These are phyloP conservation scores for Raphidocelis subcapitata DNA, from an alignment of 139 green algal genomes.

Conservation along the genomic window DNA sequence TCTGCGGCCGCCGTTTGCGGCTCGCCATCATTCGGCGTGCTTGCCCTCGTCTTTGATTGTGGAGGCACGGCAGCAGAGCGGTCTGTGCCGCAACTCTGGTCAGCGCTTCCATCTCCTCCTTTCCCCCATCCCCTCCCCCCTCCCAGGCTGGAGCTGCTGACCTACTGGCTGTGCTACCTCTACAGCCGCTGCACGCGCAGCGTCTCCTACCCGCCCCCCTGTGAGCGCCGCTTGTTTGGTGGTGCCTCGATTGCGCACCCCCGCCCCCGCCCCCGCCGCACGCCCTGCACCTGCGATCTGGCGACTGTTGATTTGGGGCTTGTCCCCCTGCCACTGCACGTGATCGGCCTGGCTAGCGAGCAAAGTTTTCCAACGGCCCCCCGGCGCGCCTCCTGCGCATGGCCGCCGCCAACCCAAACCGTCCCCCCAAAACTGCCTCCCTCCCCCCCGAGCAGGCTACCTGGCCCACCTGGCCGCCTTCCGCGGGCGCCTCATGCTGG, in stretches of 20 bases:
- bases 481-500: conserved; percentile 45
- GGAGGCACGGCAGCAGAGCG: no score
- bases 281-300: neutral
- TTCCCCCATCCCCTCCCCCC: no score
- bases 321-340: neutral
- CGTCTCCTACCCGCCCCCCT: neutral
- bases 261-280: neutral
- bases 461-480: conserved; percentile 57
- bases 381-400: neutral
- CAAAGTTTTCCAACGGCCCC: neutral
- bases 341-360: neutral
- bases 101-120: no score
- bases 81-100: no score
- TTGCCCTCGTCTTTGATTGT: no score
- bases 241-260: neutral
- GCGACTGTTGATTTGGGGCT: neutral
- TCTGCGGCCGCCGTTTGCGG: no score
- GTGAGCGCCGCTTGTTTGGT: neutral
- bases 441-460: conserved; percentile 44
- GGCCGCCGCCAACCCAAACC: no score
- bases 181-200: conserved; percentile 77
- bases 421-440: no score
- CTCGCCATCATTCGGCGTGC: no score
- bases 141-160: conserved; percentile 69
- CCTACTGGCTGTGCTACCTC: conserved; percentile 87